These are phyloP conservation scores for Aspergillus sp. DNA, from an alignment of 2,329 filamentous ascomycete genomes.

Conservation along the genomic window DNA sequence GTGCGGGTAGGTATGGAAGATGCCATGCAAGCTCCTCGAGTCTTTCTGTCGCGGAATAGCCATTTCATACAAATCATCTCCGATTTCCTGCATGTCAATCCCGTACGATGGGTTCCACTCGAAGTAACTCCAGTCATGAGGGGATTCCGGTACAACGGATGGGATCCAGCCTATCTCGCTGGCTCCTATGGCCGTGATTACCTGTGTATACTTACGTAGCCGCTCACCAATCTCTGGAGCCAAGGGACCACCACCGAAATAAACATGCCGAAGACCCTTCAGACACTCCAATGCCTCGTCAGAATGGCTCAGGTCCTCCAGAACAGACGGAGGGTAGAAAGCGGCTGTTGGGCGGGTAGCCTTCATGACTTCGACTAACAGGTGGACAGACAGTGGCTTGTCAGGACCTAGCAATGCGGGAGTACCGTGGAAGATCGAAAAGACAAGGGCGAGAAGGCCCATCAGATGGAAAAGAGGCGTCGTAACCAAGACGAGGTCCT, in stretches of 20 bases:
- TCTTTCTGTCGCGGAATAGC: constrained; percentile 35
- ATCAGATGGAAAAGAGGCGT: constrained; percentile 9
- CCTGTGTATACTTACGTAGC: background rate
- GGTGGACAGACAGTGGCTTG: background rate
- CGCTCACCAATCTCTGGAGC: background rate
- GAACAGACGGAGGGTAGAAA: constrained; percentile 2
- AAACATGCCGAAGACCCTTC: constrained; percentile 1
- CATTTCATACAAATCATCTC: constrained; percentile 34
- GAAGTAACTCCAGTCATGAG: background rate
- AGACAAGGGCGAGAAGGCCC: background rate
- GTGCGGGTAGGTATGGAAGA: constrained; percentile 32
- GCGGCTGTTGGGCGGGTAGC: background rate
- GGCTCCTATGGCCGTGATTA: background rate
- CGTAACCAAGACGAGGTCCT: background rate
- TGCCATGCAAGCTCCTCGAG: constrained; percentile 22
- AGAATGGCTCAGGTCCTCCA: constrained; percentile 10
- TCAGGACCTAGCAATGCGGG: constrained; percentile 1
- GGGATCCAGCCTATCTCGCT: background rate
- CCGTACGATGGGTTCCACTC: constrained; percentile 1
- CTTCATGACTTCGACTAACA: constrained; percentile 5
- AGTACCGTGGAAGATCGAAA: constrained; percentile 4
- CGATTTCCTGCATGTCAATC: constrained; percentile 23
- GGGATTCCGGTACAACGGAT: background rate
- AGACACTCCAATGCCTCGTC: constrained; percentile 1
- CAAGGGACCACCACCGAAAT: constrained; percentile 3